A percentile compares a stretch with the other conserved stretches of the same genome.
These are phyloP conservation scores for Monosporozyma unispora DNA, from an alignment of 805 yeast species.

Conservation along the genomic window DNA sequence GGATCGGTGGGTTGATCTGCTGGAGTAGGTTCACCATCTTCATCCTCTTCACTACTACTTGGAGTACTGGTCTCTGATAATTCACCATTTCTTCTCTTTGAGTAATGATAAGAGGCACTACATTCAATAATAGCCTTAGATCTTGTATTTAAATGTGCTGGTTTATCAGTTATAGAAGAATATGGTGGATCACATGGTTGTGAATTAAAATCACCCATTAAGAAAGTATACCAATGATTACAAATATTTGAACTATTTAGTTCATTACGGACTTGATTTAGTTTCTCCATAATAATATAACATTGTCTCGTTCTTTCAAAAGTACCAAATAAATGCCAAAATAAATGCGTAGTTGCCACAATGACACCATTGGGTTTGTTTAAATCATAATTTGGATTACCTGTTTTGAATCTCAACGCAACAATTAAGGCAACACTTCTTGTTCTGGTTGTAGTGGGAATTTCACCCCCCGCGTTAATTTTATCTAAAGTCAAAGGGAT, in stretches of 20 bases:
- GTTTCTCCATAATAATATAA: conserved; percentile 48
- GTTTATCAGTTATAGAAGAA: conserved; percentile 54
- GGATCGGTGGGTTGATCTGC: conserved; percentile 50
- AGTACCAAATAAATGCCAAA: conserved; percentile 93
- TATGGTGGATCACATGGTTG: conserved; percentile 83
- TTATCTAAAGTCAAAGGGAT: conserved; percentile 49
- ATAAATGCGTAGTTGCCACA: conserved; percentile 81
- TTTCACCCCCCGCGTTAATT: conserved; percentile 32
- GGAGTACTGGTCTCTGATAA: conserved; percentile 32
- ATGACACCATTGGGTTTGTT: conserved; percentile 41
- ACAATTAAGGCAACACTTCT: conserved; percentile 60
- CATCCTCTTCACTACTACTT: conserved; percentile 32
- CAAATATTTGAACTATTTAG: conserved; percentile 18
- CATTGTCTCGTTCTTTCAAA: conserved; percentile 82
- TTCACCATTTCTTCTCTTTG: conserved; percentile 41
- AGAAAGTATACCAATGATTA: conserved; percentile 38
- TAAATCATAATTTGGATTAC: conserved; percentile 22
- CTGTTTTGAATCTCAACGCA: conserved; percentile 39
- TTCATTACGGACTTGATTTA: conserved; percentile 38
- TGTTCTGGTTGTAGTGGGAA: conserved; percentile 48
- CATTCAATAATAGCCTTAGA: conserved; percentile 49
- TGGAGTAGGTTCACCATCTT: conserved; percentile 19
- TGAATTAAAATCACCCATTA: conserved; percentile 85
- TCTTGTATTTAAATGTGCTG: conserved; percentile 41
- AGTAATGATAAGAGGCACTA: conserved; percentile 48